Conservation (phyloP, 2,329 filamentous ascomycete species). For the Talaromyces pinophilus region DNA sequence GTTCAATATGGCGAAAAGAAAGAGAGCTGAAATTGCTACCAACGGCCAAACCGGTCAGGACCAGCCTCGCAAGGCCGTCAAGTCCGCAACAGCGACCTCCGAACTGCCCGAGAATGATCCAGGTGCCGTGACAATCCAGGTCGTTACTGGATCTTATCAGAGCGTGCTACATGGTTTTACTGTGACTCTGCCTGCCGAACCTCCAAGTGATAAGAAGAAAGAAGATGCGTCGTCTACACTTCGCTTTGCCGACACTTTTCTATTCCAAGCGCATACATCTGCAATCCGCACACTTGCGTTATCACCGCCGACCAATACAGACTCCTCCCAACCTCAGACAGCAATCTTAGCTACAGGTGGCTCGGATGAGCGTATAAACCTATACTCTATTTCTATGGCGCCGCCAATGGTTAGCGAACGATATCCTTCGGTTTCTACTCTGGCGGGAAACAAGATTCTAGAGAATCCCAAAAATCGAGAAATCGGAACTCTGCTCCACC, state of each 20-base stretch:
- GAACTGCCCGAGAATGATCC: constrained; percentile 32
- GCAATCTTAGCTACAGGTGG: constrained; percentile 87
- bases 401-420: constrained; percentile 59
- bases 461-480: constrained; percentile 88
- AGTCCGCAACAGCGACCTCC: constrained; percentile 31
- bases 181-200: constrained; percentile 59
- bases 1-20: constrained; percentile 47
- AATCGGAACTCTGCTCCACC: constrained; percentile 82
- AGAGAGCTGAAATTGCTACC: constrained; percentile 42
- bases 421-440: constrained; percentile 63
- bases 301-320: constrained; percentile 68
- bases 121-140: constrained; percentile 67
- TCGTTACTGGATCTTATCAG: constrained; percentile 92
- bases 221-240: constrained; percentile 43
- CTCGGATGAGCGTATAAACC: constrained; percentile 91
- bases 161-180: constrained; percentile 86
- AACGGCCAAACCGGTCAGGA: constrained; percentile 28
- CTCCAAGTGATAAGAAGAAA: constrained; percentile 11
- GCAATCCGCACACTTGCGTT: constrained; percentile 86
- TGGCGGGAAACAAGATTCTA: constrained; percentile 71
- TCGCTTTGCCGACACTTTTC: constrained; percentile 85
- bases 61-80: constrained; percentile 37
- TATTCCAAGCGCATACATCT: constrained; percentile 91
- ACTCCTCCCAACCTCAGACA: constrained; percentile 66
- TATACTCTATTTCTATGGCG: constrained; percentile 81